phyloP scores from a whole-genome alignment of 2,329 filamentous ascomycete genomes.

The Penicillium sp. region DNA sequence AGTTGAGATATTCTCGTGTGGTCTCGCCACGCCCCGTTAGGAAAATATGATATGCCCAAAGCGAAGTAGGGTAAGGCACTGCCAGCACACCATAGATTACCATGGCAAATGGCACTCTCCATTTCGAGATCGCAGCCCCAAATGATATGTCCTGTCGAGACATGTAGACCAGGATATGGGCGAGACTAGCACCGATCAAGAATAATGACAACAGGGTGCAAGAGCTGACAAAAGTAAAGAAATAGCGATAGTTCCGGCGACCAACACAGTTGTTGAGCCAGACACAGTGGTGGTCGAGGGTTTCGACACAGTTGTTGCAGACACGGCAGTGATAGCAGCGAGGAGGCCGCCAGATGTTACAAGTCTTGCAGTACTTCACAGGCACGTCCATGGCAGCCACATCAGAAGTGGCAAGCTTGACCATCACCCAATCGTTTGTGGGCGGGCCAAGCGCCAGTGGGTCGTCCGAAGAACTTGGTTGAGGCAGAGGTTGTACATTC shows the following conservation, averaged over 20 bases:
- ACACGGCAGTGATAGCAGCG: slow-evolving; percentile 93
- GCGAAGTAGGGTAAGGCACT: slow-evolving; percentile 73
- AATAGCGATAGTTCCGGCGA: slow-evolving; percentile 95
- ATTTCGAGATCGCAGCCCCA: slow-evolving; percentile 62
- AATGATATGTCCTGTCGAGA: slow-evolving; percentile 64
- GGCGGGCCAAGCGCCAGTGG: slow-evolving; percentile 76
- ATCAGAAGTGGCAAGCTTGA: slow-evolving; percentile 69
- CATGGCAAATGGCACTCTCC: slow-evolving; percentile 81
- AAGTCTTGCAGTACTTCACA: slow-evolving; percentile 96
- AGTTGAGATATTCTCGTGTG: slow-evolving; percentile 92
- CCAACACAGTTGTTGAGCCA: slow-evolving; percentile 99
- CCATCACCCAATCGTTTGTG: slow-evolving; percentile 89
- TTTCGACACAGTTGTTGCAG: slow-evolving; percentile 96
- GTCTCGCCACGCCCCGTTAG: slow-evolving; percentile 89
- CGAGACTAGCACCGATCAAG: slow-evolving; percentile 71
- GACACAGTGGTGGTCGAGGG: slow-evolving; percentile 95
- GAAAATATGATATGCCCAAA: slow-evolving; percentile 87
- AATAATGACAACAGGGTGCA: slow-evolving; percentile 73
- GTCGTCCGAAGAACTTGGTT: slow-evolving; percentile 69
- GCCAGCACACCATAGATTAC: slow-evolving; percentile 74
- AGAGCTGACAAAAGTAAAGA: slow-evolving; percentile 83
- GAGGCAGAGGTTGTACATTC: slow-evolving; percentile 86
- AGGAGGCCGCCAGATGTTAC: slow-evolving; percentile 94
- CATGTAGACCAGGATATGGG: slow-evolving; percentile 73
- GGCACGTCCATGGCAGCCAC: slow-evolving; percentile 95